Evolutionary conservation across 169 alveolate genomes (phyloP), one percentile per base, ranked within the genome.

Genomic region (Babesia ovata): DNA sequence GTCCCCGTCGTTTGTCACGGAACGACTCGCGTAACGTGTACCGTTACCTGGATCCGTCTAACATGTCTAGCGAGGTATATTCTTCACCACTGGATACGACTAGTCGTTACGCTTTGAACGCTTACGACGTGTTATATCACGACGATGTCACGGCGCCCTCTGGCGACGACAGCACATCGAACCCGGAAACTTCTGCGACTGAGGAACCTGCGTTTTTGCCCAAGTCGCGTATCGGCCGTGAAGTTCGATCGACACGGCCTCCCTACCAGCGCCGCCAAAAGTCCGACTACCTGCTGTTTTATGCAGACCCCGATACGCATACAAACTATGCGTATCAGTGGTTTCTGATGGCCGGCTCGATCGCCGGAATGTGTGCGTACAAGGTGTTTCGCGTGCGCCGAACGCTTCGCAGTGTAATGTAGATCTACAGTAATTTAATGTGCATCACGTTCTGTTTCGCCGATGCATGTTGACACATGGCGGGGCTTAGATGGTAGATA

Each of bases 311-410:
- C 52, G 91, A 88, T 75, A 93, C 96, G 0, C 97, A 93, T 77
- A 86, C 92, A 82, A 93, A 92, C 91, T 93, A 93, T 62, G 97
- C 97, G 44, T 79, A 90, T 66, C 97, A 93, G 88, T 93, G 97
- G 97, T 91, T 88, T 78, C 86, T 87, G 22, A 75, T 86, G 86
- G 86, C 92, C 7, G 70, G 79, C 48, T 75, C 91, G n/a, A 71
- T 84, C 54, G 79, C 91, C 14, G 72, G 82, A 2, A 76, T 90
- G 69, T 86, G 90, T 42, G 63, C 78, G 24, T 90, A 86, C 69
- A 90, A 90, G 75, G 54, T 86, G 33, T 22, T 77, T 16, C 56
- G 86, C 24, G 63, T 83, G 36, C 12, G 70, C 21, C 36, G 63
- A 45, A 60, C 54, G 29, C 57, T 73, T 19, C 33, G 45, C 44